Evolutionary conservation across 441 rosid genomes (phyloP), one percentile per base, ranked within the genome.

Genomic region (Rhodomyrtus psidioides): DNA sequence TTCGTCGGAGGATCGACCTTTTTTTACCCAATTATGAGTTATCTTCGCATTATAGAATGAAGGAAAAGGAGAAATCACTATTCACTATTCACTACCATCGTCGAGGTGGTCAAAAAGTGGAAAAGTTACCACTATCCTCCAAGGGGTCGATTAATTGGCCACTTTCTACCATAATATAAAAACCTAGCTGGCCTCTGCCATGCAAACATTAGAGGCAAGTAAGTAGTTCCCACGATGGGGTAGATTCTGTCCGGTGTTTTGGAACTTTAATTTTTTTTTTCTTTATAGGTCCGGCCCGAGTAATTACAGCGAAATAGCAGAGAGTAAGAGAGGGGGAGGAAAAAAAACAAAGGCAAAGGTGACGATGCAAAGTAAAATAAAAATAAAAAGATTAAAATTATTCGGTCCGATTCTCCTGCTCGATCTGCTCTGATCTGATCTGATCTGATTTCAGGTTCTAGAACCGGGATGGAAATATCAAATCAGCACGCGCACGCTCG

Each of bases 231-330:
- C 44, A 34, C 2, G 19, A 17, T 16, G 19, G 24, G 26, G 75
- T 62, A 28, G 75, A 30, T 23, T 62, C 39, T 8, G 12, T 62
- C 26, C 3, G 6, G 13, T 10, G 19, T 65, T 62, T 34, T 34
- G 21, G 39, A 10, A 34, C 26, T 62, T 4, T 5, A 34, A 6
- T 6, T 21, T 12, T 6, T 21, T 30, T 10, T 2, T 3, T 30
- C 30, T 9, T 1, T 12, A 6, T n/a, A n/a, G 15, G 12, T 19
- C 8, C 15, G 4, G 14, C 34, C 7, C 0, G 7, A 34, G 2
- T 9, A 65, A 5, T 19, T 2, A 34, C 46, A 5, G 24, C 12
- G 1, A 55, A 55, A 65, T 17, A 34, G 14, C 9, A 39, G 76
- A 65, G 7, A 55, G 8, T 8, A 24, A 55, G 57, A 17, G 44